These are phyloP conservation scores for Fagopyrum homotropicum DNA, from an alignment of 148 eudicot species.

Conservation along the genomic window DNA sequence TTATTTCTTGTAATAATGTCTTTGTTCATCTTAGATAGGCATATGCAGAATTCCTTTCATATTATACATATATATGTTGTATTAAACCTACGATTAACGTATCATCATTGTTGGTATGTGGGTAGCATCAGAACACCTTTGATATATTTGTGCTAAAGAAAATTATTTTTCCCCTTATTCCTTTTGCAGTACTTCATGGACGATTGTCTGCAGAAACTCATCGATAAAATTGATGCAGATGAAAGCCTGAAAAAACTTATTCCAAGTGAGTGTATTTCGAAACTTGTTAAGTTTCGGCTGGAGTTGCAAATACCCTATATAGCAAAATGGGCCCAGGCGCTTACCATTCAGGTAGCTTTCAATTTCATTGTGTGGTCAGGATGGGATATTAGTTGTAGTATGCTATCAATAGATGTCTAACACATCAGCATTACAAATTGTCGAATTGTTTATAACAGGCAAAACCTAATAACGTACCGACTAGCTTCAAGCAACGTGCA, in stretches of 20 bases:
- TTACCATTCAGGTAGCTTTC: slow-evolving; percentile 70
- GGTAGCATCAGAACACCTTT: not conserved
- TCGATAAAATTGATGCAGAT: slow-evolving; percentile 59
- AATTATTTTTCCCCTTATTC: not conserved
- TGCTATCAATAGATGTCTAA: no score
- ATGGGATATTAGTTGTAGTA: not conserved
- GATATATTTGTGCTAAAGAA: not conserved
- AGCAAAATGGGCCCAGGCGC: slow-evolving; percentile 86
- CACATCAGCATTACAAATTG: not conserved
- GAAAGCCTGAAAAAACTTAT: slow-evolving; percentile 49
- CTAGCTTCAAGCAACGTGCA: slow-evolving; percentile 89
- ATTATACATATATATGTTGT: not conserved
- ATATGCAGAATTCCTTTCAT: not conserved
- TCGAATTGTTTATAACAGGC: slow-evolving; percentile 35
- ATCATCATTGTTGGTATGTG: not conserved
- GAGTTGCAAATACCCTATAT: slow-evolving; percentile 82
- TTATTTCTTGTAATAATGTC: no score
- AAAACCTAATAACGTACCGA: slow-evolving; percentile 64
- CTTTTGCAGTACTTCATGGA: slow-evolving; percentile 86
- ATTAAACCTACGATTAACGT: not conserved
- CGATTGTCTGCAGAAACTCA: slow-evolving; percentile 73
- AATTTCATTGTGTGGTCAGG: not conserved
- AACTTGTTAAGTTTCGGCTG: slow-evolving; percentile 67
- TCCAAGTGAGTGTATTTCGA: slow-evolving; percentile 74
- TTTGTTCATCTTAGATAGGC: no score